phyloP scores from a whole-genome alignment of 208 protist genomes.

The Acanthamoeba sp. region DNA sequence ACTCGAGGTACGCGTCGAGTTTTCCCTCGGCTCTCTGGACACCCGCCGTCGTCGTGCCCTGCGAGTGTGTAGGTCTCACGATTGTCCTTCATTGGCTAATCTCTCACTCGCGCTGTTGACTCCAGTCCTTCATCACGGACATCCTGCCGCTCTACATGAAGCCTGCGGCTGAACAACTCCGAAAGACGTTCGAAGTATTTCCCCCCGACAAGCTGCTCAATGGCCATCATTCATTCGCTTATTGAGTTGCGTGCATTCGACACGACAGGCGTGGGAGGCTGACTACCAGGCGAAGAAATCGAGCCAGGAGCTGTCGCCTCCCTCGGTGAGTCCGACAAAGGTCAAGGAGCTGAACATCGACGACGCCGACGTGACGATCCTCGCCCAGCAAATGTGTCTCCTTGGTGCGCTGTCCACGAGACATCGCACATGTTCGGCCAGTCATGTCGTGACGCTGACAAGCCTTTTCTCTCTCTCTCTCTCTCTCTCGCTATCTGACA shows the following conservation, averaged over 20 bases:
- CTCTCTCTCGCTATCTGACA: not conserved
- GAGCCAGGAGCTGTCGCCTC: not conserved
- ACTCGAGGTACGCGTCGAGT: conserved; percentile 11
- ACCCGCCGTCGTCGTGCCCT: too few relatives aligned
- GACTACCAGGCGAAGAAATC: not conserved
- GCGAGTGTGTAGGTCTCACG: too few relatives aligned
- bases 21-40: not conserved
- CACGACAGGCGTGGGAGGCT: not conserved
- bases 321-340: not conserved
- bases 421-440: not conserved
- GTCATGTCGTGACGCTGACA: too few relatives aligned
- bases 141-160: conserved; percentile 60
- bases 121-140: conserved; percentile 45
- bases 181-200: conserved; percentile 8
- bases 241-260: not conserved
- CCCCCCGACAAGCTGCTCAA: too few relatives aligned
- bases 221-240: not conserved
- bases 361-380: not conserved
- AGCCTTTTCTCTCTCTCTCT: not conserved
- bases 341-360: conserved; percentile 42
- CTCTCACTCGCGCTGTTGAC: too few relatives aligned
- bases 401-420: not conserved
- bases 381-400: conserved; percentile 65
- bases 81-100: too few relatives aligned
- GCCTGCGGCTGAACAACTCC: conserved; percentile 29